phyloP scores from a whole-genome alignment of 192 early-diverging fungal species.

The Fimicolochytrium jonesii region DNA sequence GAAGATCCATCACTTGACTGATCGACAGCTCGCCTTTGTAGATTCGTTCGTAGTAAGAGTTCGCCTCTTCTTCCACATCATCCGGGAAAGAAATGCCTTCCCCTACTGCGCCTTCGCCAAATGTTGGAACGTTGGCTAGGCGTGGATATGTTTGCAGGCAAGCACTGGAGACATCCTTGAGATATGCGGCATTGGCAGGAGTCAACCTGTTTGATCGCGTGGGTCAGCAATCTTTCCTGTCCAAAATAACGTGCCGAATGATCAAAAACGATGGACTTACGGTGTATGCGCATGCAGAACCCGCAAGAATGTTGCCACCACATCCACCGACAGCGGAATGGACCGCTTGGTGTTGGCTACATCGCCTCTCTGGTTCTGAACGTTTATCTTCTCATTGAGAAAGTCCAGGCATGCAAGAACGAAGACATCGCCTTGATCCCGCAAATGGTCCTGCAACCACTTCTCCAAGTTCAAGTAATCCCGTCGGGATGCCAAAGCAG shows the following conservation, averaged over 20 bases:
- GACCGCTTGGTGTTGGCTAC: constrained; percentile 29
- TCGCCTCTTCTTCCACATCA: constrained; percentile 74
- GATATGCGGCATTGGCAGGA: constrained; percentile 53
- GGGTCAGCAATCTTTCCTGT: too few species aligned
- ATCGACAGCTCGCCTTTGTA: constrained; percentile 79
- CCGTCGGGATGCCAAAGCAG: constrained; percentile 69
- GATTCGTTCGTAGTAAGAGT: constrained; percentile 69
- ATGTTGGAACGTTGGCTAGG: constrained; percentile 15
- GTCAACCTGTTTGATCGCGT: constrained; percentile 44
- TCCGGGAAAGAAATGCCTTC: constrained; percentile 45
- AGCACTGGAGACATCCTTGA: constrained; percentile 55
- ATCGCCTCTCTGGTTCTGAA: constrained; percentile 45
- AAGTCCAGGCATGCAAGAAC: constrained; percentile 70
- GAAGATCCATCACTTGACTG: constrained; percentile 75
- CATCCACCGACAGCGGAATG: constrained; percentile 60
- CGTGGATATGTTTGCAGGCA: constrained; percentile 47
- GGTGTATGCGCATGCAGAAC: constrained; percentile 42
- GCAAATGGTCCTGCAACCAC: constrained; percentile 73
- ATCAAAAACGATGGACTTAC: constrained; percentile 17
- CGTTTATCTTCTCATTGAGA: constrained; percentile 58
- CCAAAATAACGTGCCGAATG: constrained; percentile 11
- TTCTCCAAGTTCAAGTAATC: constrained; percentile 81
- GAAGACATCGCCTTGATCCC: constrained; percentile 62
- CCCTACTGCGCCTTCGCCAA: constrained; percentile 18
- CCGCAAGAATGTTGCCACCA: constrained; percentile 62